A percentile compares a stretch with the other conserved stretches of the same genome.
Conservation (phyloP, 2,329 filamentous ascomycete species). For the Drechslerella coelobrocha region DNA sequence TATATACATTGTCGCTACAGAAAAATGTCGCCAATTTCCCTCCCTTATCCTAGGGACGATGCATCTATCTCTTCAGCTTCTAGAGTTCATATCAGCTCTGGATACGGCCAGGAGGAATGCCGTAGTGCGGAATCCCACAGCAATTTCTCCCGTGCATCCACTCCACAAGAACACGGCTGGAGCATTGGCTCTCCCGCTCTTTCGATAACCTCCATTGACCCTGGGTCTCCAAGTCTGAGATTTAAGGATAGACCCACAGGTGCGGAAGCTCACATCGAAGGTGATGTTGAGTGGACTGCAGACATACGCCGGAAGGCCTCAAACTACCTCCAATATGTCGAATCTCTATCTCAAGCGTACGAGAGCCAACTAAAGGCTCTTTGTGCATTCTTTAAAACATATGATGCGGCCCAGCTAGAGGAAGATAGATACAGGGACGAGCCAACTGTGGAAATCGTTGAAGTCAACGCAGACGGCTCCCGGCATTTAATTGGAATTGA, state of each 20-base stretch:
- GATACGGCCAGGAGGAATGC: background rate
- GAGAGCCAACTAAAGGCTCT: constrained; percentile 35
- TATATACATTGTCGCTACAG: background rate
- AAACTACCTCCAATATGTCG: constrained; percentile 48
- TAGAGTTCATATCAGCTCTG: background rate
- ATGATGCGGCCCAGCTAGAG: background rate
- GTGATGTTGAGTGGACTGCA: constrained; percentile 12
- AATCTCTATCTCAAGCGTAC: constrained; percentile 46
- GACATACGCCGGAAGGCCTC: constrained; percentile 39
- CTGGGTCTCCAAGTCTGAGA: constrained; percentile 27
- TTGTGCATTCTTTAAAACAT: constrained; percentile 29
- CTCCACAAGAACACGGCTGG: constrained; percentile 13
- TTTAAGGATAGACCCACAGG: constrained; percentile 23
- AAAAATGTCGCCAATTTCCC: background rate
- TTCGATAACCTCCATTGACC: constrained; percentile 45
- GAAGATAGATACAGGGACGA: constrained; percentile 24
- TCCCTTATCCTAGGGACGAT: background rate
- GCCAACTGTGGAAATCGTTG: constrained; percentile 27
- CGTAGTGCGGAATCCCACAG: constrained; percentile 14
- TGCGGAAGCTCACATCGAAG: background rate
- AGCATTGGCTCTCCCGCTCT: constrained; percentile 39
- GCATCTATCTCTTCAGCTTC: background rate
- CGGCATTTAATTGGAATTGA: constrained; percentile 34
- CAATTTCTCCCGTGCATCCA: constrained; percentile 12
- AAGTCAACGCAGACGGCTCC: constrained; percentile 24